phyloP scores from a whole-genome alignment of 164 flowering plant genomes.

The Piper betle region DNA sequence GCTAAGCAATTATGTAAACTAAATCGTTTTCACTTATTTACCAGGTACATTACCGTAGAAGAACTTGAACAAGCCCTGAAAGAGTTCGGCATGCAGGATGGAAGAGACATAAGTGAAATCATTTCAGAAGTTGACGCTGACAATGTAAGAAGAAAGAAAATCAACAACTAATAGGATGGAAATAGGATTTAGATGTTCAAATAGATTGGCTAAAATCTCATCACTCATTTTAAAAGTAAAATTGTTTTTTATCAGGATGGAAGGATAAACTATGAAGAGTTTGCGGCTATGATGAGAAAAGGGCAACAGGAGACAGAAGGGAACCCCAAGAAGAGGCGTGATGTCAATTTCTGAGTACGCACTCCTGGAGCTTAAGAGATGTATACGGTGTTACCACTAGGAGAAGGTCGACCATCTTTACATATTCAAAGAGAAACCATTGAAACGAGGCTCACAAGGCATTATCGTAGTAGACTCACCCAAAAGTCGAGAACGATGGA shows the following conservation, averaged over 20 bases:
- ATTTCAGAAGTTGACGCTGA: conserved; percentile 76
- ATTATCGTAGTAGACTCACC: no score
- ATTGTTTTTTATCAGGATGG: conserved; percentile 44
- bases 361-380: no score
- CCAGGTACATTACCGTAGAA: conserved; percentile 74
- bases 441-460: no score
- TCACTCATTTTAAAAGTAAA: background rate
- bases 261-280: conserved; percentile 72
- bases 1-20: background rate
- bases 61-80: conserved; percentile 86
- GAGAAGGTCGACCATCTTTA: background rate
- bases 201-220: no score
- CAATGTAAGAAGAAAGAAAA: conserved; percentile 38
- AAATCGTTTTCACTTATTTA: background rate
- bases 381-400: background rate
- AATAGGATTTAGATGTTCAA: background rate
- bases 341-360: conserved; percentile 15
- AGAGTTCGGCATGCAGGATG: conserved; percentile 81
- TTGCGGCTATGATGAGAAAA: conserved; percentile 86
- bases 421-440: no score
- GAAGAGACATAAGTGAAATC: conserved; percentile 75
- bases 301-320: conserved; percentile 46
- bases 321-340: conserved; percentile 58
- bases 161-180: background rate
- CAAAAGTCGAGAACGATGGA: no score